Percentiles rank a stretch among this genome's conserved stretches.
phyloP scores from a whole-genome alignment of 805 yeast species.

The Wickerhamomyces alni region DNA sequence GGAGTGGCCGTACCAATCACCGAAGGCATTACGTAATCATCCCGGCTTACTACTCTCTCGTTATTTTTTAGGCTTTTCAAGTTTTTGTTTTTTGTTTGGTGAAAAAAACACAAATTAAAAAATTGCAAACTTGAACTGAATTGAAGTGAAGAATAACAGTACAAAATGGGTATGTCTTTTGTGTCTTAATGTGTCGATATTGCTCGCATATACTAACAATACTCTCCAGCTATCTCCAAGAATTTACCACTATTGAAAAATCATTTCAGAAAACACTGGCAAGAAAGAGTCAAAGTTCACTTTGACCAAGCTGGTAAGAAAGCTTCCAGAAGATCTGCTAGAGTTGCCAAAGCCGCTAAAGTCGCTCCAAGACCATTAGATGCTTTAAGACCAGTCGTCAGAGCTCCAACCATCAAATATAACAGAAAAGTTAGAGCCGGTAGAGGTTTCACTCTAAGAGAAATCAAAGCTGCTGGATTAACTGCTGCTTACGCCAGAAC shows the following conservation, averaged over 20 bases:
- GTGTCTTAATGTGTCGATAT: no score
- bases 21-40: background rate
- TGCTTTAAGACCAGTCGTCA: slow-evolving; percentile 92
- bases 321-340: slow-evolving; percentile 91
- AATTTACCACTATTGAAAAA: slow-evolving; percentile 98
- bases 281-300: slow-evolving; percentile 99
- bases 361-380: slow-evolving; percentile 98
- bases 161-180: slow-evolving; percentile 34
- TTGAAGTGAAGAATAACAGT: slow-evolving; percentile 4
- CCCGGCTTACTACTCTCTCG: no score
- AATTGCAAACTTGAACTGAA: no score
- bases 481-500: slow-evolving; percentile 95
- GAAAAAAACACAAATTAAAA: background rate
- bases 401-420: slow-evolving; percentile 98
- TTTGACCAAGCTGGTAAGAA: slow-evolving; percentile 99
- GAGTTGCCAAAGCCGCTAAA: slow-evolving; percentile 90
- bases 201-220: slow-evolving; percentile 11
- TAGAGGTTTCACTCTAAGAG: slow-evolving; percentile 98
- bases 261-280: slow-evolving; percentile 99
- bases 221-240: slow-evolving; percentile 83
- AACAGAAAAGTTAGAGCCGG: slow-evolving; percentile 99
- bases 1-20: background rate
- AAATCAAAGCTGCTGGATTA: slow-evolving; percentile 96
- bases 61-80: no score
- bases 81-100: background rate